Evolutionary conservation across 192 early-diverging fungal genomes (phyloP).

Genomic region (Coemansia sp.): DNA sequence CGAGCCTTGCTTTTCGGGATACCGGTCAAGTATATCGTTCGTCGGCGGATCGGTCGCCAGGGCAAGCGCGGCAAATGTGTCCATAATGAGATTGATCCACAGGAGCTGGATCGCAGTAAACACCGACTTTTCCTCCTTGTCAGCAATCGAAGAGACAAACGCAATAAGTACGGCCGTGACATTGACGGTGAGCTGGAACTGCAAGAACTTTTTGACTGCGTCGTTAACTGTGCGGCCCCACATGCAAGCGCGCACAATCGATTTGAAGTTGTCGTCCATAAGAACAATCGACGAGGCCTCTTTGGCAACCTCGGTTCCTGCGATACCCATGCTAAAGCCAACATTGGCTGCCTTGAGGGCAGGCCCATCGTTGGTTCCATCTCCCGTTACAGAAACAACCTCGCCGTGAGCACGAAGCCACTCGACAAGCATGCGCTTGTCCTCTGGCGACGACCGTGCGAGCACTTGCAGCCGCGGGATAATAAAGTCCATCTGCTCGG

Average conservation of each 20-base stretch:
- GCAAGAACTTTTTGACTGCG: constrained; percentile 95
- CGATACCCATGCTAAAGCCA: constrained; percentile 99
- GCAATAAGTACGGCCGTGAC: constrained; percentile 81
- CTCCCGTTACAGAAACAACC: constrained; percentile 97
- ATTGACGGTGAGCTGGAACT: constrained; percentile 99
- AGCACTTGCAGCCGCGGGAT: constrained; percentile 91
- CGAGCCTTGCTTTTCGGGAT: constrained; percentile 76
- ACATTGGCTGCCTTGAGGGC: constrained; percentile 94
- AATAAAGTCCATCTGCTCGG: constrained; percentile 86
- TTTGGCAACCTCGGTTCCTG: constrained; percentile 99
- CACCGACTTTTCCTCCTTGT: constrained; percentile 68
- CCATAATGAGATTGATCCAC: constrained; percentile 99
- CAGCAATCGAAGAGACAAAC: constrained; percentile 69
- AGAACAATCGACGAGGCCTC: constrained; percentile 97
- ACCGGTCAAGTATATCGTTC: constrained; percentile 76
- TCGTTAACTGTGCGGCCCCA: constrained; percentile 98
- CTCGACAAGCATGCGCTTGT: constrained; percentile 93
- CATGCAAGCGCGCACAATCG: constrained; percentile 93
- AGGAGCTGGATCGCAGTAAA: constrained; percentile 94
- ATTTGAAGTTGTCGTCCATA: constrained; percentile 98
- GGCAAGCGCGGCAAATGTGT: constrained; percentile 95
- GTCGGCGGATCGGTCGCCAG: constrained; percentile 94
- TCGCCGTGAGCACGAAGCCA: constrained; percentile 85
- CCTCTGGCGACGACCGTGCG: constrained; percentile 89
- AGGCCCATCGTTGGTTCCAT: constrained; percentile 99